A percentile compares a stretch with the other conserved stretches of the same genome.
Conservation (phyloP, 345 rosid species). For the Lepidium aucheri region DNA sequence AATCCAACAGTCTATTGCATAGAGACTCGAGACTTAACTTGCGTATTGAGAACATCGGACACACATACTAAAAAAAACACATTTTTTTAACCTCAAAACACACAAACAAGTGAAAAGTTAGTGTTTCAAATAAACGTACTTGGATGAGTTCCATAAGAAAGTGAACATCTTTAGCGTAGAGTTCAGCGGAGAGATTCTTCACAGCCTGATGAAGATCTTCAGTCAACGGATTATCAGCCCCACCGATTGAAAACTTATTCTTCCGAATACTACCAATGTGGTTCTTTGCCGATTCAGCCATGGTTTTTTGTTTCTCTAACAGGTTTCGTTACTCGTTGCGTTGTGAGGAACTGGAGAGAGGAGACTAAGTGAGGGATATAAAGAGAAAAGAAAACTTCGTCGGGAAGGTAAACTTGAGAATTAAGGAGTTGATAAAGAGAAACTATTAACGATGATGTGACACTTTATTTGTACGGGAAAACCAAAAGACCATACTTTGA, state of each 20-base stretch:
- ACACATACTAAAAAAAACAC: too few species aligned
- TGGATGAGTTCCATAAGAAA: slow-evolving; percentile 73
- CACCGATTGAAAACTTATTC: slow-evolving; percentile 48
- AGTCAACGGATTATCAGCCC: slow-evolving; percentile 36
- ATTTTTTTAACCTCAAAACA: too few species aligned
- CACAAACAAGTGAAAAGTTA: too few species aligned
- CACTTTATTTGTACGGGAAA: not conserved
- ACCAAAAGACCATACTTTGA: not conserved
- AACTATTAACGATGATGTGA: not conserved
- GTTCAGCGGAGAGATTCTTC: slow-evolving; percentile 55
- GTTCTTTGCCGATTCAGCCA: slow-evolving; percentile 15
- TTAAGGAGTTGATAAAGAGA: not conserved
- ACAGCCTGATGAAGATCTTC: slow-evolving; percentile 61
- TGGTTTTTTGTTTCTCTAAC: not conserved
- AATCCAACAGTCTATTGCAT: too few species aligned
- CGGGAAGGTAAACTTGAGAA: slow-evolving; percentile 2
- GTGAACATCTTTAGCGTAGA: slow-evolving; percentile 61
- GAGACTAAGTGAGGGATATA: not conserved
- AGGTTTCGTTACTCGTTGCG: not conserved
- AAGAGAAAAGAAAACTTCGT: slow-evolving; percentile 13
- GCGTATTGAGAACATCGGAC: too few species aligned
- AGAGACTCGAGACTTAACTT: too few species aligned
- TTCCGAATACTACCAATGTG: slow-evolving; percentile 52
- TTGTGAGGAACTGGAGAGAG: too few species aligned
- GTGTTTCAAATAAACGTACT: slow-evolving; percentile 22